Evolutionary conservation across 352 stramenopile species (phyloP).

Genomic region (Bremia lactucae): DNA sequence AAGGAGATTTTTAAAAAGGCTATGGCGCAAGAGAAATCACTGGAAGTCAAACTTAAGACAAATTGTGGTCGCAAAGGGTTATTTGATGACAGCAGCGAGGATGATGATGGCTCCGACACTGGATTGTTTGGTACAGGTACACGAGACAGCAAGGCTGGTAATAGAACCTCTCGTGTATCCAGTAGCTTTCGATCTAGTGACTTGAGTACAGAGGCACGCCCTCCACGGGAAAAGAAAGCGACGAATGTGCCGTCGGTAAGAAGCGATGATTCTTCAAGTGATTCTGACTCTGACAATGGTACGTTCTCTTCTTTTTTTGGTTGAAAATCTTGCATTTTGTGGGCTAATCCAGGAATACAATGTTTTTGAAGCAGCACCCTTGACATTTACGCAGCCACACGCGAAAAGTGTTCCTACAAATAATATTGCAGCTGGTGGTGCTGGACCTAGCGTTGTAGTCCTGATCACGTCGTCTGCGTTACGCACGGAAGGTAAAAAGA

Average conservation of each 20-base stretch:
- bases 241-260: slow-evolving; percentile 3
- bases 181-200: slow-evolving; percentile 15
- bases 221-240: slow-evolving; percentile 6
- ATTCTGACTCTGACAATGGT: slow-evolving; percentile 24
- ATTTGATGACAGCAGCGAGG: slow-evolving; percentile 72
- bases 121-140: slow-evolving; percentile 33
- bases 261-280: slow-evolving; percentile 22
- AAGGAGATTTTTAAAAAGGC: slow-evolving; percentile 68
- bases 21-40: slow-evolving; percentile 7
- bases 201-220: slow-evolving; percentile 9
- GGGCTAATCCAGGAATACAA: no score
- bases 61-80: slow-evolving; percentile 44
- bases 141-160: slow-evolving; percentile 17
- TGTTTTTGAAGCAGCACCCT: slow-evolving; percentile 5
- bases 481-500: slow-evolving; percentile 53
- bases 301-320: not conserved
- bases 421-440: slow-evolving; percentile 13
- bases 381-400: slow-evolving; percentile 15
- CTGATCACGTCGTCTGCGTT: slow-evolving; percentile 42
- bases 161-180: slow-evolving; percentile 1
- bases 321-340: no score
- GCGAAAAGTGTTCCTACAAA: slow-evolving; percentile 10
- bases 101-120: slow-evolving; percentile 33
- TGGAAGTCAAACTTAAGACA: slow-evolving; percentile 16
- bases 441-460: slow-evolving; percentile 28